Evolutionary conservation across 805 yeast species (phyloP).

Genomic region (Isabelozyma gotoi): DNA sequence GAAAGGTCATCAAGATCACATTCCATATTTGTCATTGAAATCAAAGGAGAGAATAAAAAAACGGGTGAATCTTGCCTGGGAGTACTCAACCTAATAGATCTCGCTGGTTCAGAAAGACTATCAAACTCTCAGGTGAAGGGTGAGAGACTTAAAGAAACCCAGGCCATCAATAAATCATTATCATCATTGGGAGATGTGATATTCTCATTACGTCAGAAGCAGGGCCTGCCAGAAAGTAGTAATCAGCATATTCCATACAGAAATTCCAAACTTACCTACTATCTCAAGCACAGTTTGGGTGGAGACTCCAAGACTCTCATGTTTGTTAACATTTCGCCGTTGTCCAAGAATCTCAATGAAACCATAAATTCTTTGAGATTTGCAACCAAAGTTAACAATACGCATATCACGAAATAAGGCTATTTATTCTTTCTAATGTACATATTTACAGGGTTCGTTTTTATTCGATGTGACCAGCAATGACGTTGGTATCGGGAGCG

Average conservation of each 20-base stretch:
- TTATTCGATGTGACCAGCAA: slow-evolving; percentile 12
- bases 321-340: slow-evolving; percentile 88
- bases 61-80: slow-evolving; percentile 56
- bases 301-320: slow-evolving; percentile 88
- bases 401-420: slow-evolving; percentile 19
- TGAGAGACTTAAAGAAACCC: slow-evolving; percentile 80
- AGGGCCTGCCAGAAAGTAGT: slow-evolving; percentile 6
- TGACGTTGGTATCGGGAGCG: slow-evolving; percentile 26
- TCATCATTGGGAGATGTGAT: slow-evolving; percentile 92
- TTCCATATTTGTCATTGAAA: slow-evolving; percentile 66
- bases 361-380: slow-evolving; percentile 83
- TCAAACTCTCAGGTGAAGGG: slow-evolving; percentile 76
- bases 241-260: slow-evolving; percentile 64
- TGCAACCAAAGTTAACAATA: slow-evolving; percentile 77
- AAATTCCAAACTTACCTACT: slow-evolving; percentile 74
- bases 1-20: slow-evolving; percentile 91
- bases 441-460: too few relatives aligned
- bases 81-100: slow-evolving; percentile 75
- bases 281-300: slow-evolving; percentile 78
- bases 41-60: slow-evolving; percentile 52
- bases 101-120: slow-evolving; percentile 93
- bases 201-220: slow-evolving; percentile 52
- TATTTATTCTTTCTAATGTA: too few relatives aligned
- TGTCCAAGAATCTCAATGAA: slow-evolving; percentile 61
- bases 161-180: slow-evolving; percentile 82